A percentile compares a stretch with the other conserved stretches of the same genome.
Evolutionary conservation across 2,329 filamentous ascomycete species (phyloP).

Genomic region (Phaeomoniella chlamydospora): DNA sequence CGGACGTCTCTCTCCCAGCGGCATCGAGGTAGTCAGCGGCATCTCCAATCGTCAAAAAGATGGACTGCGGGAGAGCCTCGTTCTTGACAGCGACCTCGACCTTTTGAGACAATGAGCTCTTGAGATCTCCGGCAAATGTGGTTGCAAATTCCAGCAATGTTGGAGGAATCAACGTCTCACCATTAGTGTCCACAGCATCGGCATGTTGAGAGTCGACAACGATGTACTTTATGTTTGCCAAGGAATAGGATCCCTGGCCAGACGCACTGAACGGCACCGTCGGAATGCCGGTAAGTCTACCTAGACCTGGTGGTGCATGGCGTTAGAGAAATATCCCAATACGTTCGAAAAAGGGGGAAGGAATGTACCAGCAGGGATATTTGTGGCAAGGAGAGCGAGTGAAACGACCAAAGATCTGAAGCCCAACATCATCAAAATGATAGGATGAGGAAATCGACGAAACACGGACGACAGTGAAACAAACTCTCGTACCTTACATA

Average conservation of each 20-base stretch:
- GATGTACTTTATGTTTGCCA: neutral
- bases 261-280: neutral
- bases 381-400: no score
- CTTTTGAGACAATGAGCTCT: neutral
- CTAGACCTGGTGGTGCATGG: no score
- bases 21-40: slow-evolving; percentile 25
- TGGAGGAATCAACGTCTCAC: neutral
- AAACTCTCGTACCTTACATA: no score
- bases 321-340: no score
- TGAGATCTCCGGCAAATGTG: neutral
- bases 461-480: no score
- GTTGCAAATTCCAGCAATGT: neutral
- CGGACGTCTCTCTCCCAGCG: slow-evolving; percentile 30
- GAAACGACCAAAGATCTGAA: no score
- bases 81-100: neutral
- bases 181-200: neutral
- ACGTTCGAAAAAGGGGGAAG: no score
- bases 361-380: no score
- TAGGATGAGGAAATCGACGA: no score
- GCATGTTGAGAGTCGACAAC: neutral
- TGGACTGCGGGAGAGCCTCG: slow-evolving; percentile 9
- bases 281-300: neutral
- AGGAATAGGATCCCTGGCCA: neutral
- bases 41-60: slow-evolving; percentile 35
- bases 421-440: no score